Base-by-base conservation (phyloP, 371 early-diverging fungal genomes). In the Smittium culicis region DNA sequence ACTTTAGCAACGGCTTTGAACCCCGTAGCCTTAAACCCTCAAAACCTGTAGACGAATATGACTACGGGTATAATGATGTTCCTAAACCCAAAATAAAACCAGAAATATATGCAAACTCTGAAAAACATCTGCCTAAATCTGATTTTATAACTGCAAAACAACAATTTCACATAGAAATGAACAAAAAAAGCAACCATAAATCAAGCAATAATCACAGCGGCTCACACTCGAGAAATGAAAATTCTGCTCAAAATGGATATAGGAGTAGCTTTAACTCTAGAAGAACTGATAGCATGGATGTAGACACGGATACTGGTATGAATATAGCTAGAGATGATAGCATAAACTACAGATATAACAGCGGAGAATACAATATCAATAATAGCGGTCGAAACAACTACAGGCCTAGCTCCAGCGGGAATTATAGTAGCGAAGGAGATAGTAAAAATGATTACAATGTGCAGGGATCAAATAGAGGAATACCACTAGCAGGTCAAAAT, bases 141-240 rank as follows among this genome's bases (percentile, higher is more conserved):
- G 66, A 66, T 30, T 66, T 66, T 66, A 34, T 66, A 28, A 66
- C 57, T 57, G 66, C 58, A n/a, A 24, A 30, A 30, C 66, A 66
- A n/a, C 66, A 66, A 66, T 29, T 27, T n/a, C 30, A 33, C n/a
- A 66, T 66, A n/a, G 66, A 66, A 34, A 32, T 34, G 45, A n/a
- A 45, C 14, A 66, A 66, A n/a, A 45, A 66, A 25, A 54, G 24
- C n/a, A 24, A 24, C n/a, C n/a, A 27, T 55, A 27, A 27, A 24
- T 24, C 24, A 27, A 55, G 24, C n/a, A 24, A 24, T 24, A 55
- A 27, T 24, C 55, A 24, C 24, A 55, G 24, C 55, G 55, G n/a
- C n/a, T n/a, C n/a, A n/a, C n/a, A n/a, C n/a, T n/a, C n/a, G n/a
- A n/a, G n/a, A n/a, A n/a, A n/a, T n/a, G n/a, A n/a, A n/a, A n/a